phyloP scores from a whole-genome alignment of 257 asterid genomes.

The Solanum ahanhuiri region DNA sequence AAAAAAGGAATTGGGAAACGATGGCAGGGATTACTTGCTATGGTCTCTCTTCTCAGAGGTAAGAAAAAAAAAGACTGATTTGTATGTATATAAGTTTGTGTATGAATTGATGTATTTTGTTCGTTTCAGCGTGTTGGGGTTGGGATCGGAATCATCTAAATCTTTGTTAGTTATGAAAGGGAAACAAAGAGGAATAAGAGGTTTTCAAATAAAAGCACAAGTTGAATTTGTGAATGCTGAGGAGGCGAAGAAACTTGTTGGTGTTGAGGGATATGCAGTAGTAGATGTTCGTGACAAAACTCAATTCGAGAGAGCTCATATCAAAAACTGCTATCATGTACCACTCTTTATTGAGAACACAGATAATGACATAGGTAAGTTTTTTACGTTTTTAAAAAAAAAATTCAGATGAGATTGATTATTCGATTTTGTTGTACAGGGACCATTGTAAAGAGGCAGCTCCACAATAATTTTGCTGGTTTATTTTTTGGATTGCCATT shows the following conservation, averaged over 20 bases:
- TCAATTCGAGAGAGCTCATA: slow-evolving; percentile 74
- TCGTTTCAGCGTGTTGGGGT: slow-evolving; percentile 37
- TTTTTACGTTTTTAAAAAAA: too few species aligned
- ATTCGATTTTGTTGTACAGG: slow-evolving; percentile 29
- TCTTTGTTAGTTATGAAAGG: slow-evolving; percentile 30
- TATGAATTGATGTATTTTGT: not conserved
- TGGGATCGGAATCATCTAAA: not conserved
- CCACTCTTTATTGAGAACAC: slow-evolving; percentile 71
- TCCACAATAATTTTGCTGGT: slow-evolving; percentile 87
- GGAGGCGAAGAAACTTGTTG: slow-evolving; percentile 70
- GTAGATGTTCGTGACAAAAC: slow-evolving; percentile 71
- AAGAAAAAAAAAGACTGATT: too few species aligned
- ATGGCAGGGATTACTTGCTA: slow-evolving; percentile 63
- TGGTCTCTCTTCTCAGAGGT: slow-evolving; percentile 41
- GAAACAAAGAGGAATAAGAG: slow-evolving; percentile 19
- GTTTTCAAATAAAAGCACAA: slow-evolving; percentile 39
- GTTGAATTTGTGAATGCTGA: slow-evolving; percentile 52
- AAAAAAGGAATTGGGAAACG: not conserved
- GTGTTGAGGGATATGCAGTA: slow-evolving; percentile 61
- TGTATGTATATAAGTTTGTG: too few species aligned
- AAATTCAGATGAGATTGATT: not conserved
- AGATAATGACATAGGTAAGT: slow-evolving; percentile 53
- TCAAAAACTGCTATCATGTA: slow-evolving; percentile 62
- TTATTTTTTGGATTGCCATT: slow-evolving; percentile 79
- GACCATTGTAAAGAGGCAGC: slow-evolving; percentile 53